These are phyloP conservation scores for Auriscalpium vulgare DNA, from an alignment of 768 basidiomycete genomes.

Conservation along the genomic window DNA sequence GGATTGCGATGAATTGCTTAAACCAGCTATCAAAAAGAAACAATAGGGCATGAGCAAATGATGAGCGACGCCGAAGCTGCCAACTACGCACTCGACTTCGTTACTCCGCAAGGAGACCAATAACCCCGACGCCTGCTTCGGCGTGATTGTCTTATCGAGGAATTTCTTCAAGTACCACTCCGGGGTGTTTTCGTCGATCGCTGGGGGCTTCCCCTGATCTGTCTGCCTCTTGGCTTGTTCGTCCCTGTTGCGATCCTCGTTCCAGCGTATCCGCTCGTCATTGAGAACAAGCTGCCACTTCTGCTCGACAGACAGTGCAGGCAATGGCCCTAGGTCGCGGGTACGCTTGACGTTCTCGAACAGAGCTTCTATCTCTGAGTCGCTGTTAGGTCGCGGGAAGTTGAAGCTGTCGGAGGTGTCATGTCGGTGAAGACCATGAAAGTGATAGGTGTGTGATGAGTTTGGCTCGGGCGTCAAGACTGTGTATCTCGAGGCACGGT, in stretches of 20 bases:
- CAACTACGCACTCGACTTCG: conserved; percentile 55
- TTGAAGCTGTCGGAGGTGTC: conserved; percentile 48
- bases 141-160: conserved; percentile 75
- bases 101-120: conserved; percentile 73
- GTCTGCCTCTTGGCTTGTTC: conserved; percentile 53
- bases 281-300: conserved; percentile 91
- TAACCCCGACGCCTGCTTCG: conserved; percentile 72
- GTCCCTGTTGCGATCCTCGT: conserved; percentile 57
- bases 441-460: conserved; percentile 43
- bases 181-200: conserved; percentile 62
- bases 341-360: conserved; percentile 73
- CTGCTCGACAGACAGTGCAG: conserved; percentile 61
- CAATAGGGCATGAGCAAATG: not conserved
- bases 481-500: conserved; percentile 58
- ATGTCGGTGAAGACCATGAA: conserved; percentile 28
- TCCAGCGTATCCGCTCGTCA: conserved; percentile 75
- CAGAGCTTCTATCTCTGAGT: conserved; percentile 70
- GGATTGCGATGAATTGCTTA: conserved; percentile 60
- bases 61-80: not conserved
- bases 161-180: conserved; percentile 94
- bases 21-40: conserved; percentile 55
- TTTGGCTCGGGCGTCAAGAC: conserved; percentile 43
- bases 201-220: conserved; percentile 46
- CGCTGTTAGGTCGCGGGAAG: conserved; percentile 69
- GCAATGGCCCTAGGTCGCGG: conserved; percentile 55